A percentile compares a stretch with the other conserved stretches of the same genome.
Evolutionary conservation across 768 basidiomycete species (phyloP).

Genomic region (Suillus americanus): DNA sequence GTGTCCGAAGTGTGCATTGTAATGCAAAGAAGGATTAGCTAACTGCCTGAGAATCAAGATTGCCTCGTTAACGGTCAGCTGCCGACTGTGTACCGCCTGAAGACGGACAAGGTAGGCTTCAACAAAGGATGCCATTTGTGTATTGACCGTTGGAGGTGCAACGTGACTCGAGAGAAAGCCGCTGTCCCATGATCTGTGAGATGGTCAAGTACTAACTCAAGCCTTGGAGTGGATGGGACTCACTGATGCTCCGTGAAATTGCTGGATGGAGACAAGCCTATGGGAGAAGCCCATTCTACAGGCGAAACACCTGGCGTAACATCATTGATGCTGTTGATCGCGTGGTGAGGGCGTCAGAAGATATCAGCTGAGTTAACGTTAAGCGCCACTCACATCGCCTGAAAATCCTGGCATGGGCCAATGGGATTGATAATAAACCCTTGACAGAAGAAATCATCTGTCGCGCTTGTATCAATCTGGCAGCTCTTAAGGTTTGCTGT

Average conservation of each 20-base stretch:
- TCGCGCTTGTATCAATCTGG: neutral
- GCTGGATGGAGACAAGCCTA: neutral
- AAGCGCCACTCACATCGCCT: neutral
- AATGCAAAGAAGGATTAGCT: neutral
- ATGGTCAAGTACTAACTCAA: neutral
- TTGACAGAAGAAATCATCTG: neutral
- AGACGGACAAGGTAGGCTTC: neutral
- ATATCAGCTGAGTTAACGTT: neutral
- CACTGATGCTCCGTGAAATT: neutral
- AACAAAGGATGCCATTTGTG: neutral
- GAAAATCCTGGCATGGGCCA: neutral
- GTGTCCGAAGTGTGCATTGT: neutral
- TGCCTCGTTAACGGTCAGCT: neutral
- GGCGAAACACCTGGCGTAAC: neutral
- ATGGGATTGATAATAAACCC: neutral
- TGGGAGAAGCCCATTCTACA: neutral
- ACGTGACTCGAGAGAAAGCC: neutral
- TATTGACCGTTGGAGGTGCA: neutral
- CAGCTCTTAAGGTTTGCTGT: neutral
- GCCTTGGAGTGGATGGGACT: neutral
- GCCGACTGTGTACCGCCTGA: neutral
- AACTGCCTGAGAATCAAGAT: neutral
- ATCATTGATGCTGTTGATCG: neutral
- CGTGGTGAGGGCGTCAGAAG: neutral
- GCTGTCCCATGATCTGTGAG: neutral